Evolutionary conservation across 2,329 filamentous ascomycete species (phyloP).

Genomic region (Calonectria naviculata): DNA sequence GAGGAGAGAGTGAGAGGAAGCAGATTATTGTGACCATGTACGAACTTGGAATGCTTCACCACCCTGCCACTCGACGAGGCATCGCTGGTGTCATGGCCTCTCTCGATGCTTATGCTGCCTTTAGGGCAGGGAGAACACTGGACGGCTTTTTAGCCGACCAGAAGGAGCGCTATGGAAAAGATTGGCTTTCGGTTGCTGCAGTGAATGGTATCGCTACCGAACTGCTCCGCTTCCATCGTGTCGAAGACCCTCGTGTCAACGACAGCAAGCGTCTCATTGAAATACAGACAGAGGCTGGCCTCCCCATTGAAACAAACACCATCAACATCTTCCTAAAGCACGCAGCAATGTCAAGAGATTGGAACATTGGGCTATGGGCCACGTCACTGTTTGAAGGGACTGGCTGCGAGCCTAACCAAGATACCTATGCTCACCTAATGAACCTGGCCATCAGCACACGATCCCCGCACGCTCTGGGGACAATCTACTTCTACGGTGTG

Average conservation of each 20-base stretch:
- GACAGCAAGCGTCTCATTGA: constrained; percentile 44
- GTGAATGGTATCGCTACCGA: constrained; percentile 55
- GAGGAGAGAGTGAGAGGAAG: constrained; percentile 65
- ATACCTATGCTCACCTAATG: constrained; percentile 53
- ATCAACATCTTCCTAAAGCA: constrained; percentile 53
- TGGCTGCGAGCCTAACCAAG: constrained; percentile 38
- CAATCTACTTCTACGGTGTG: constrained; percentile 47
- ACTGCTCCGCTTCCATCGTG: constrained; percentile 52
- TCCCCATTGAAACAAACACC: constrained; percentile 43
- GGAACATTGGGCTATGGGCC: constrained; percentile 46
- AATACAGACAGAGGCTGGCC: constrained; percentile 34
- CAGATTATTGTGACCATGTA: constrained; percentile 61
- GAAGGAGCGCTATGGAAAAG: constrained; percentile 54
- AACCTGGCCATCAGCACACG: constrained; percentile 46
- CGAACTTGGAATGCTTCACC: constrained; percentile 54
- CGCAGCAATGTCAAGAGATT: constrained; percentile 41
- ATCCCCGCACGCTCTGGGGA: constrained; percentile 44
- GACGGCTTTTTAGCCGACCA: constrained; percentile 54
- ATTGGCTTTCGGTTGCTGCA: constrained; percentile 55
- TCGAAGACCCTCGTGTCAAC: constrained; percentile 31
- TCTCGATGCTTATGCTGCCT: constrained; percentile 55
- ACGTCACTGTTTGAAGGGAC: constrained; percentile 33
- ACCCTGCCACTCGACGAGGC: constrained; percentile 46
- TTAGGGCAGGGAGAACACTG: constrained; percentile 47
- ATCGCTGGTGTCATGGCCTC: constrained; percentile 56